Percentiles rank a stretch among this genome's conserved stretches.
These are phyloP conservation scores for Metschnikowia lochheadii DNA, from an alignment of 805 yeast genomes.

Conservation along the genomic window DNA sequence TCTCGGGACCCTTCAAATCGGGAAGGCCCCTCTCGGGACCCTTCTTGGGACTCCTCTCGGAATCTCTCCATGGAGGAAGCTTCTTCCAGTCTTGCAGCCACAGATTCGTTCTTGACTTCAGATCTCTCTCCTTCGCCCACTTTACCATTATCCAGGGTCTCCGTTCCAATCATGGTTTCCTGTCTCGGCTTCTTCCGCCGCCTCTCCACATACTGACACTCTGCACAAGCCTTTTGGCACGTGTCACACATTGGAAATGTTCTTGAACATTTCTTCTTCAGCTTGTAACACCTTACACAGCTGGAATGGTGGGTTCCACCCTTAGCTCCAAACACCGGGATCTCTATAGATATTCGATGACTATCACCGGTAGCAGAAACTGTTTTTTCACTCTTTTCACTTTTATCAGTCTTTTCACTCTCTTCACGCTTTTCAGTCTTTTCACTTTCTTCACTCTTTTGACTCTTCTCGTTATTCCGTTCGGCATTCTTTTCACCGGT, in stretches of 20 bases:
- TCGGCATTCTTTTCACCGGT: neutral
- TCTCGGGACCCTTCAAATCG: too few species aligned
- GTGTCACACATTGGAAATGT: constrained; percentile 36
- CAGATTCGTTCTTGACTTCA: too few species aligned
- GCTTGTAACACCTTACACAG: constrained; percentile 38
- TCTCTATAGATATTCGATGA: constrained; percentile 3
- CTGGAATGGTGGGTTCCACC: constrained; percentile 25
- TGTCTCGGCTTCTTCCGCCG: constrained; percentile 21
- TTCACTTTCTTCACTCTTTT: too few species aligned
- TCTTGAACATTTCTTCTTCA: constrained; percentile 41
- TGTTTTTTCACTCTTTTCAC: too few species aligned
- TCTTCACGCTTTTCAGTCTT: too few species aligned
- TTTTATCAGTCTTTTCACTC: too few species aligned
- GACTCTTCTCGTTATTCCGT: too few species aligned
- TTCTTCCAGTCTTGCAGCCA: too few species aligned
- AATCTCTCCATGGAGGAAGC: too few species aligned
- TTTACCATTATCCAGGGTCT: neutral
- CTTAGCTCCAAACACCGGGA: constrained; percentile 19
- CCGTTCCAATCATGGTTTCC: neutral
- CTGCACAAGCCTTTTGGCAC: constrained; percentile 33
- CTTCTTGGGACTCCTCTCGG: too few species aligned
- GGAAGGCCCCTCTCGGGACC: too few species aligned
- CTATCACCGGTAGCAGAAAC: too few species aligned
- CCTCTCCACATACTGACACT: constrained; percentile 36
- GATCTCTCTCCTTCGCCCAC: neutral